Evolutionary conservation across 768 basidiomycete genomes (phyloP), one percentile per base, ranked within the genome.

Genomic region (Mycena galopus): DNA sequence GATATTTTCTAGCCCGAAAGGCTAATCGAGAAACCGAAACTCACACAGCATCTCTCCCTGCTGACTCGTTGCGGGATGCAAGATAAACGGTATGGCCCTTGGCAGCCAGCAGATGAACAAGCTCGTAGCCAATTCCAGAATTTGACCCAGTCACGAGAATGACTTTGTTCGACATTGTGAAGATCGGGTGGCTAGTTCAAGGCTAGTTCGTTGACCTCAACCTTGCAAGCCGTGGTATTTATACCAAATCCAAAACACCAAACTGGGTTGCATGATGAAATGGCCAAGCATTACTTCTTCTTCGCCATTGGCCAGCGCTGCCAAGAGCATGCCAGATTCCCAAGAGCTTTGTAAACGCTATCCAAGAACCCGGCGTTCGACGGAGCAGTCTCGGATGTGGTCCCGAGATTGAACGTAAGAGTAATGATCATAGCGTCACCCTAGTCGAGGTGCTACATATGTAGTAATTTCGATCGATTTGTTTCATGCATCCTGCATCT

Each of bases 121-220:
- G 80, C 63, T 86, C 86, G 66, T 83, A 84, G 47, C 86, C 86
- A 35, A 87, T 87, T 2, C 86, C 86, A 59, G 85, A 73, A 73
- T 86, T 87, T 37, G 83, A 80, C 63, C 84, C 84, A 59, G 84
- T 85, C 25, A 86, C 82, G 35, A 85, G 83, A 61, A 85, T 80
- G 62, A 83, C 75, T 80, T 79, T 84, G 65, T 21, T 56, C 5
- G 60, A 35, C 17, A 39, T 35, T 35, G 11, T 58, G 1, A 14
- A 39, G 32, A 33, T 35, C 30, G 33, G 21, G 53, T 30, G 19
- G 29, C 4, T 25, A 25, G n/a, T n/a, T n/a, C n/a, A n/a, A n/a
- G n/a, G n/a, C n/a, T n/a, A n/a, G n/a, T n/a, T n/a, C 21, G 12
- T 25, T 50, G 47, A 25, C n/a, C 23, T 10, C 9, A 2, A 10